Conservation (phyloP, 306 rosid species). For the Fragaria iinumae region DNA sequence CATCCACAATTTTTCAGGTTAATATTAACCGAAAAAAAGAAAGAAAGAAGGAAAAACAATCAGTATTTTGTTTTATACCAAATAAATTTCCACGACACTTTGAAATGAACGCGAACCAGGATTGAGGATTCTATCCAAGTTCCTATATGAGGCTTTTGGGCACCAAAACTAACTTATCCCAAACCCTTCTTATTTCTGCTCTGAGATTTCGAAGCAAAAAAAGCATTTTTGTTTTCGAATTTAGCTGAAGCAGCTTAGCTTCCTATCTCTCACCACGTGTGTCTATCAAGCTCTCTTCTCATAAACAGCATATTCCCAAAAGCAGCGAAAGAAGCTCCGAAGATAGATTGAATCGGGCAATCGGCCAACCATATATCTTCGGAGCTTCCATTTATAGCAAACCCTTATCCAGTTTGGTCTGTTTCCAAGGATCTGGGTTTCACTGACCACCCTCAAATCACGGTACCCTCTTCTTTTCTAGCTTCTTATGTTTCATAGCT, state of each 20-base stretch:
- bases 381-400: conserved; percentile 1
- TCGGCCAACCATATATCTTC: background rate
- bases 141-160: background rate
- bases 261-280: conserved; percentile 13
- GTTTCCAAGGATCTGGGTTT: background rate
- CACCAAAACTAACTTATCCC: background rate
- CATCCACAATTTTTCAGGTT: background rate
- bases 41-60: background rate
- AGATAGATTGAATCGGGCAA: conserved; percentile 7
- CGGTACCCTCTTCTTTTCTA: conserved; percentile 4
- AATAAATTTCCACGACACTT: background rate
- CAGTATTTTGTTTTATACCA: background rate
- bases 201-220: background rate
- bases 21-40: background rate
- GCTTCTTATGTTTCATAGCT: background rate
- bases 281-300: background rate
- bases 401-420: background rate
- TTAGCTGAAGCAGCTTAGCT: conserved; percentile 1
- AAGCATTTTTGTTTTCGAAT: background rate
- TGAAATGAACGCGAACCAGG: background rate
- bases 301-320: conserved; percentile 5
- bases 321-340: conserved; percentile 4
- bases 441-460: background rate
- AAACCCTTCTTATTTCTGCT: background rate
- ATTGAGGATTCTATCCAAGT: background rate